Evolutionary conservation across 1,139 yeast genomes (phyloP).

Genomic region (Diutina scorzettiae): DNA sequence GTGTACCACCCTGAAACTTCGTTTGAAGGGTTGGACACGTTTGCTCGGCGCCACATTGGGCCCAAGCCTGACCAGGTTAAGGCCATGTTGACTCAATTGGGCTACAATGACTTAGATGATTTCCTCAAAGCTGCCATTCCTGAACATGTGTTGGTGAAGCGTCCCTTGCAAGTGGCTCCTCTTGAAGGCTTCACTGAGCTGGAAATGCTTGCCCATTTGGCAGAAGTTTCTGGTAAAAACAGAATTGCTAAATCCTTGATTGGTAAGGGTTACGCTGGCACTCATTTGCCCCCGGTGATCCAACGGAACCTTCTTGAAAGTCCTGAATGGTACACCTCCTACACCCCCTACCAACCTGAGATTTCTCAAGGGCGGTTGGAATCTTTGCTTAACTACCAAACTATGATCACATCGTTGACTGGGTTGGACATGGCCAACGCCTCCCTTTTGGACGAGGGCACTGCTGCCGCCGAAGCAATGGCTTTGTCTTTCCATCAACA

Average conservation of each 20-base stretch:
- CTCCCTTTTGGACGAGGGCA: slow-evolving; percentile 88
- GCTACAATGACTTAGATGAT: slow-evolving; percentile 54
- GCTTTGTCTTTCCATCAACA: slow-evolving; percentile 60
- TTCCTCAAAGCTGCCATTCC: slow-evolving; percentile 74
- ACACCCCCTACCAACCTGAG: slow-evolving; percentile 97
- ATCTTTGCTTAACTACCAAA: slow-evolving; percentile 81
- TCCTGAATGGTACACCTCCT: slow-evolving; percentile 98
- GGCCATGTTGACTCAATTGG: slow-evolving; percentile 54
- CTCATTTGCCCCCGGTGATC: slow-evolving; percentile 81
- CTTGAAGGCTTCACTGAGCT: slow-evolving; percentile 68
- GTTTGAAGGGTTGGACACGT: slow-evolving; percentile 54
- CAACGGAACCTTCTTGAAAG: slow-evolving; percentile 85
- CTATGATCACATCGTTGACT: slow-evolving; percentile 77
- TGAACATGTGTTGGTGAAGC: slow-evolving; percentile 52
- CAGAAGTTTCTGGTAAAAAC: slow-evolving; percentile 63
- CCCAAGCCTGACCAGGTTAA: slow-evolving; percentile 55
- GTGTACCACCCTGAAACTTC: slow-evolving; percentile 22
- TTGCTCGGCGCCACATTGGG: slow-evolving; percentile 85
- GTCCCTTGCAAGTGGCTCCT: slow-evolving; percentile 55
- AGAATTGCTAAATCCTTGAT: slow-evolving; percentile 60
- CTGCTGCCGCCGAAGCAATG: slow-evolving; percentile 98
- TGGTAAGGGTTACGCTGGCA: slow-evolving; percentile 93
- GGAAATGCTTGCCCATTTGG: slow-evolving; percentile 62
- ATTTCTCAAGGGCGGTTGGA: slow-evolving; percentile 94
- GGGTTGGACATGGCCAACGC: slow-evolving; percentile 92